Evolutionary conservation across 108 stramenopile genomes (phyloP).

Genomic region (Cafeteria roenbergensis): DNA sequence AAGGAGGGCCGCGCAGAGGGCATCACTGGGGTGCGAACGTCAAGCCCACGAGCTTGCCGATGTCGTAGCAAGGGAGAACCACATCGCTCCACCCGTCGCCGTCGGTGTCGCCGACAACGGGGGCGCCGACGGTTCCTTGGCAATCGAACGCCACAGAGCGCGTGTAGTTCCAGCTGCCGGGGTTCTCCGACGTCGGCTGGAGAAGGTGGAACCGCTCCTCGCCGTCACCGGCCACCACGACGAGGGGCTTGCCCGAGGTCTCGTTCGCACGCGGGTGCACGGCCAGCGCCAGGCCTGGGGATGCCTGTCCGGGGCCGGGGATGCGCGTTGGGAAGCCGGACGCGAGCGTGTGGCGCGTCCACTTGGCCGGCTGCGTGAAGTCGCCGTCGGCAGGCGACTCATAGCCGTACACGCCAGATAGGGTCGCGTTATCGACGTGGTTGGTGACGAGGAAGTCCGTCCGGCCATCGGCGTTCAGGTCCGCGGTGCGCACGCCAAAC

Average conservation of each 20-base stretch:
- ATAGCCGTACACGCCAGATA: neutral
- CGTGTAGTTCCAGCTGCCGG: no score
- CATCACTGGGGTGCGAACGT: no score
- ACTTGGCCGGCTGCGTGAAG: neutral
- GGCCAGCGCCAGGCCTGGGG: neutral
- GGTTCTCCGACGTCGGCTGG: neutral
- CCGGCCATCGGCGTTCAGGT: neutral
- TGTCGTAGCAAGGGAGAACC: neutral
- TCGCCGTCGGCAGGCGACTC: neutral
- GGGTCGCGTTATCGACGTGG: neutral
- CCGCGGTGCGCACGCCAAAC: neutral
- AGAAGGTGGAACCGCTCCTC: neutral
- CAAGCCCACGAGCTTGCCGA: neutral
- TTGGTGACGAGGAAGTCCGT: neutral
- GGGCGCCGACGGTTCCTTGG: neutral
- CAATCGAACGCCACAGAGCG: neutral
- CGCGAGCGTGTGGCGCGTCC: neutral
- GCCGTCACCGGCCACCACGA: neutral
- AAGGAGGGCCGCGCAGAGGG: no score
- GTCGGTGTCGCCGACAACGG: neutral
- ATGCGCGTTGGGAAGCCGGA: neutral
- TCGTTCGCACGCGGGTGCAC: neutral
- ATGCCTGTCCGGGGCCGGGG: neutral
- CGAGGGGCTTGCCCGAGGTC: neutral
- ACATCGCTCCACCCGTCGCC: neutral